Base-by-base conservation (phyloP, 2,329 filamentous ascomycete genomes). In the Aspergillus calidoustus region DNA sequence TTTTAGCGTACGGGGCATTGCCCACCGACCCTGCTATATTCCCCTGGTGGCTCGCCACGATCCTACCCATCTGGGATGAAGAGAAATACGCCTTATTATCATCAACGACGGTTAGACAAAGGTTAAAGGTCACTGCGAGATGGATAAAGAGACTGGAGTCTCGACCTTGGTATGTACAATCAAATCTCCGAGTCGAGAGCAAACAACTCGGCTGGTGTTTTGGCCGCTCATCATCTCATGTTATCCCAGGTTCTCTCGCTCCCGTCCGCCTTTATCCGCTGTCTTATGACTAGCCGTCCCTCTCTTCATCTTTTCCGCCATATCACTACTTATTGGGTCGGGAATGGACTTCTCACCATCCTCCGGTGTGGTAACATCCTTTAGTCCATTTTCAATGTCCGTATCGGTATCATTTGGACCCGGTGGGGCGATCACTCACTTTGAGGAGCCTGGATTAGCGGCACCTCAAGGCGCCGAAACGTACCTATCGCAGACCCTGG, bases 31-130 rank as follows among this genome's bases (percentile, higher is more conserved):
- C 92, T 0, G 88, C 88, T 3, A 75, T 87, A 1, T 95, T 97
- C 67, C 91, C 93, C 0, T 97, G 93, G 84, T 97, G 93, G 93
- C 90, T 97, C 67, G 93, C 91, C 9, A 91, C 87, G 71, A 88
- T 95, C 22, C 77, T 96, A 13, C 92, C 92, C 0, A 87, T 95
- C 43, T 84, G 86, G 15, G 91, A 95, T 28, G 80, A 87, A 30
- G 90, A 95, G 69, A 96, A 94, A 73, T 96, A 96, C 68, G 82
- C 85, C 13, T 79, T 97, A 22, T 78, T 97, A 15, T 82, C 83
- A 13, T 90, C 89, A 5, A 88, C 83, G 3, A 94, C 91, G 67
- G 92, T 96, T 4, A 83, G 93, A 62, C 88, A 93, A 71, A 83
- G 93, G 60, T 77, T 97, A 59, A 96, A 96, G 80, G 89, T 96